Evolutionary conservation across 2,329 filamentous ascomycete species (phyloP).

Genomic region (Pezicula neosporulosa): DNA sequence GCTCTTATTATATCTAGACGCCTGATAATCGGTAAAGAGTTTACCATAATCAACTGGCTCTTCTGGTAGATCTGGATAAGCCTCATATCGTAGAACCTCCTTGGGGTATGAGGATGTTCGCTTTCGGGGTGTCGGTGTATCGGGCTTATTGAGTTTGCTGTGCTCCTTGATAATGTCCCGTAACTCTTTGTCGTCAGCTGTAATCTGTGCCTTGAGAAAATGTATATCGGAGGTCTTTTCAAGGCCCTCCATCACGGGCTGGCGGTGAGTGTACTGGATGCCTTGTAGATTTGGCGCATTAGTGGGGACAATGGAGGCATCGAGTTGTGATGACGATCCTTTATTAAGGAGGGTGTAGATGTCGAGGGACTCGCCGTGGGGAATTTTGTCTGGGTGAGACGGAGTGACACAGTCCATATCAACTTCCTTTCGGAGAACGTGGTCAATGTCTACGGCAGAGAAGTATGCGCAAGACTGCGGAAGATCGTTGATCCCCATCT

Average conservation of each 20-base stretch:
- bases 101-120: too few relatives aligned
- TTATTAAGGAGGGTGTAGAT: slow-evolving; percentile 75
- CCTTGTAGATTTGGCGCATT: slow-evolving; percentile 55
- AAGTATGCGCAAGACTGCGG: slow-evolving; percentile 95
- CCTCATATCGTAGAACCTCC: too few relatives aligned
- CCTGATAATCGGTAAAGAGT: too few relatives aligned
- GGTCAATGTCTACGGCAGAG: slow-evolving; percentile 90
- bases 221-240: slow-evolving; percentile 42
- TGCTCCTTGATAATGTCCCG: slow-evolving; percentile 63
- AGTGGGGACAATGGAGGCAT: slow-evolving; percentile 56
- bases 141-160: slow-evolving; percentile 1
- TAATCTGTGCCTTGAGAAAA: slow-evolving; percentile 85
- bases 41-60: too few relatives aligned
- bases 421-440: slow-evolving; percentile 95
- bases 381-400: slow-evolving; percentile 73
- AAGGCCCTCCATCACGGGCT: slow-evolving; percentile 76
- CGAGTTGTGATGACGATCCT: slow-evolving; percentile 64
- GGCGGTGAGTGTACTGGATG: slow-evolving; percentile 67
- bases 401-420: slow-evolving; percentile 97
- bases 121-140: background rate
- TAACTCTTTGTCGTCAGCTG: slow-evolving; percentile 69
- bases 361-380: slow-evolving; percentile 82
- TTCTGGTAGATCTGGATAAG: too few relatives aligned
- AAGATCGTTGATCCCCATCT: slow-evolving; percentile 92
- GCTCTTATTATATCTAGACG: too few relatives aligned